A percentile compares a stretch with the other conserved stretches of the same genome.
These are phyloP conservation scores for Conringia planisiliqua DNA, from an alignment of 345 rosid species.

Conservation along the genomic window DNA sequence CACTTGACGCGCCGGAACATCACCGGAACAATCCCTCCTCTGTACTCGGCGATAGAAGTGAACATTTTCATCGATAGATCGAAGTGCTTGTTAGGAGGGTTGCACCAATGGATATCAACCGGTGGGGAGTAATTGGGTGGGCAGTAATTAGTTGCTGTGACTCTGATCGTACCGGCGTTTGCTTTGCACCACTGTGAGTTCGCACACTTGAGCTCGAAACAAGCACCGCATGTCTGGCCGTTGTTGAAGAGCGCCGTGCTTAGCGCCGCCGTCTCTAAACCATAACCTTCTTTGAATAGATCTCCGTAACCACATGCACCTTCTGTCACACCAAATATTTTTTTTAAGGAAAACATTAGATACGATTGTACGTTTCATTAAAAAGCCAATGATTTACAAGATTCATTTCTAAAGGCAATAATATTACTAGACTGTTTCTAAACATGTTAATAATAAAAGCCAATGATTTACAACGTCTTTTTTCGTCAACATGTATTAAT, in stretches of 20 bases:
- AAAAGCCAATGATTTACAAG: neutral
- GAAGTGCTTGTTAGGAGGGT: conserved; percentile 31
- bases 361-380: neutral
- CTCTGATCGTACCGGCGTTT: conserved; percentile 38
- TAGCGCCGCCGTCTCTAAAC: conserved; percentile 55
- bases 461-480: no score
- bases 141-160: conserved; percentile 40
- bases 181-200: conserved; percentile 52
- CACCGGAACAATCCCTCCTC: conserved; percentile 33
- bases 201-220: conserved; percentile 54
- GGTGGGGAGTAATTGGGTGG: conserved; percentile 31
- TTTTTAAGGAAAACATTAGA: neutral
- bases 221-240: conserved; percentile 63
- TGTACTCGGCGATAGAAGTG: conserved; percentile 19
- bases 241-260: conserved; percentile 67
- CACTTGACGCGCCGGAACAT: conserved; percentile 22
- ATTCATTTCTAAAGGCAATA: neutral
- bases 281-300: conserved; percentile 58
- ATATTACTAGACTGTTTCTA: no score
- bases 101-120: conserved; percentile 20
- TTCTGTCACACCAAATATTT: conserved; percentile 32
- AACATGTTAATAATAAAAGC: no score
- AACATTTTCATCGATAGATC: conserved; percentile 31
- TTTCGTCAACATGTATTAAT: neutral
- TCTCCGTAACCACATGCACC: conserved; percentile 80